These are phyloP conservation scores for Lactifluus volemus DNA, from an alignment of 768 basidiomycete genomes.

Conservation along the genomic window DNA sequence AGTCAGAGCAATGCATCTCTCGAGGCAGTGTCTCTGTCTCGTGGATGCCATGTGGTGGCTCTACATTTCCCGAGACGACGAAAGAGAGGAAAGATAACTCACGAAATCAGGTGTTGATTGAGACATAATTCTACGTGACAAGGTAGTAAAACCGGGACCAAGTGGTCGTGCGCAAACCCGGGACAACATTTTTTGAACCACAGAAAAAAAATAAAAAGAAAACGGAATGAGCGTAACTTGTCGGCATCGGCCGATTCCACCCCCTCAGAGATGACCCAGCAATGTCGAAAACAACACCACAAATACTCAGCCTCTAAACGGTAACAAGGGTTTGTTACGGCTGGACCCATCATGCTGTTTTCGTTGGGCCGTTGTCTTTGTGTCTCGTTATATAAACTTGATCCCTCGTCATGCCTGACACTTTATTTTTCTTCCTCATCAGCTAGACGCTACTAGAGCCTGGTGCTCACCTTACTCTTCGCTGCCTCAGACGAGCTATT, in stretches of 20 bases:
- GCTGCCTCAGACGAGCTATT: neutral
- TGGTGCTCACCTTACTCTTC: constrained; percentile 6
- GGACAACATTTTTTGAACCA: constrained; percentile 21
- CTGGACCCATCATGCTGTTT: neutral
- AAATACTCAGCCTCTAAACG: neutral
- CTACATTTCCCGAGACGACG: no score
- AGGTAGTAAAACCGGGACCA: constrained; percentile 10
- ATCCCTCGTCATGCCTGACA: neutral
- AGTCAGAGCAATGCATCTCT: neutral
- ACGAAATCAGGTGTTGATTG: constrained; percentile 17
- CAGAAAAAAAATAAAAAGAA: constrained; percentile 14
- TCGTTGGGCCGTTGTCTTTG: neutral
- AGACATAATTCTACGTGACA: constrained; percentile 13
- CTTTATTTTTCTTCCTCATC: neutral
- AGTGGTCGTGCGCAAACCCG: constrained; percentile 26
- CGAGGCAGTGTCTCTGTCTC: no score
- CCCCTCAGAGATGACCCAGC: no score
- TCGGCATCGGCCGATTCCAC: neutral
- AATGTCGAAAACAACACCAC: no score
- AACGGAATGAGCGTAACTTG: neutral
- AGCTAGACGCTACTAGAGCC: constrained; percentile 17
- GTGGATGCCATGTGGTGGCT: neutral
- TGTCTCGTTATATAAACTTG: neutral
- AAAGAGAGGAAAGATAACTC: neutral
- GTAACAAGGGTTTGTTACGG: neutral